Conservation (phyloP, 306 rosid species). For the Cicer cuneatum region DNA sequence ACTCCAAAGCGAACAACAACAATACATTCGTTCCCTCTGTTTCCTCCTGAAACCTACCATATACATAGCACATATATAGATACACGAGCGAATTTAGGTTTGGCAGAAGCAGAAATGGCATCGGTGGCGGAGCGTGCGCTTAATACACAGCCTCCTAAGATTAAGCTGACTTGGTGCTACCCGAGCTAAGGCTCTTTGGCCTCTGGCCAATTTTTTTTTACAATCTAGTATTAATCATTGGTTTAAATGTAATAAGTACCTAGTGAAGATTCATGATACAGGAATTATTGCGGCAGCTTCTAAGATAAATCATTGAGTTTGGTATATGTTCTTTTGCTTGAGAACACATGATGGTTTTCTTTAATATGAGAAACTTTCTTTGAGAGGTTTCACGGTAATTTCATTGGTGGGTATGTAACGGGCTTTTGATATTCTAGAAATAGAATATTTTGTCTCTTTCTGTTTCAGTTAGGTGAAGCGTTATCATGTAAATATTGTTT, state of each 20-base stretch:
- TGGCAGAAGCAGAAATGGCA: not conserved
- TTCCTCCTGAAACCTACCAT: not conserved
- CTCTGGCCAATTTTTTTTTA: not conserved
- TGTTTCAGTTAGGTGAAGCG: not conserved
- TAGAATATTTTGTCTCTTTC: not conserved
- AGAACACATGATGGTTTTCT: not conserved
- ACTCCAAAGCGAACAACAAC: not conserved
- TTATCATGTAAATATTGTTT: not conserved
- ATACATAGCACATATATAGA: not conserved
- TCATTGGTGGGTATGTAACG: not conserved
- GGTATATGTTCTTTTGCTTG: not conserved
- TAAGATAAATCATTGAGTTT: not conserved
- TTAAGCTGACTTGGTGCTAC: constrained; percentile 8
- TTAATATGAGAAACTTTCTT: not conserved
- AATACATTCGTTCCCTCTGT: not conserved
- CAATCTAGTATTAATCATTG: not conserved
- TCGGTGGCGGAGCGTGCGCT: constrained; percentile 32
- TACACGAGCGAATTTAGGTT: constrained; percentile 3
- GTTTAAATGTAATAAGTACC: not conserved
- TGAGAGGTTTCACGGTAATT: not conserved
- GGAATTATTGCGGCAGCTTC: not conserved
- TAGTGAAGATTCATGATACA: constrained; percentile 2
- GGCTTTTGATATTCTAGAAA: not conserved
- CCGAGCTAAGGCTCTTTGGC: not conserved
- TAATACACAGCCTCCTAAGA: not conserved